Evolutionary conservation across 2,329 filamentous ascomycete genomes (phyloP).

Genomic region (Westerdykella aurantiaca): DNA sequence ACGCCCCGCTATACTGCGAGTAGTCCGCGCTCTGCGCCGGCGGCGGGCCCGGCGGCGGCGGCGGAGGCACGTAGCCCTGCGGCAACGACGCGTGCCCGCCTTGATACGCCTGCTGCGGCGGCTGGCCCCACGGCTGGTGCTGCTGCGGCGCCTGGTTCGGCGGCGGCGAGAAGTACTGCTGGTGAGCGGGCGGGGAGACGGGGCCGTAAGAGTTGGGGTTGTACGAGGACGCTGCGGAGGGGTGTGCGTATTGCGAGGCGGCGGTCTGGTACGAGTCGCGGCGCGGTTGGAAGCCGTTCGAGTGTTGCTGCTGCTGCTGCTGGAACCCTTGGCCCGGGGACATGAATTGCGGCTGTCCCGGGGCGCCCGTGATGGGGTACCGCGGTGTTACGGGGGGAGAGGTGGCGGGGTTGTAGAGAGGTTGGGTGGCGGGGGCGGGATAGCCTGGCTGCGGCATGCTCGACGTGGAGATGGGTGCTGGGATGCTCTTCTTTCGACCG

Average conservation of each 20-base stretch:
- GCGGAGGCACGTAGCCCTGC: constrained; percentile 61
- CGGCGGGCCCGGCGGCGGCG: constrained; percentile 60
- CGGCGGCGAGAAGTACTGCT: constrained; percentile 49
- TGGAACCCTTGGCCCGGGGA: constrained; percentile 19
- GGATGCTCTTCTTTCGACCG: constrained; percentile 34
- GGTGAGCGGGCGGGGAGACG: constrained; percentile 52
- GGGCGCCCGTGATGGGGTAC: constrained; percentile 36
- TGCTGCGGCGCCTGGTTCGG: constrained; percentile 30
- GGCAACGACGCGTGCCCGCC: constrained; percentile 47
- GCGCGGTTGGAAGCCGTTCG: constrained; percentile 25
- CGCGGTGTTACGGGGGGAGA: constrained; percentile 45
- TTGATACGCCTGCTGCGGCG: constrained; percentile 46
- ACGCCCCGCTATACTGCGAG: constrained; percentile 33
- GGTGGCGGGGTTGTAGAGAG: constrained; percentile 49
- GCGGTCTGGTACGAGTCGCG: constrained; percentile 28
- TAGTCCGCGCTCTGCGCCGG: constrained; percentile 52
- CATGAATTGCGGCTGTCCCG: constrained; percentile 29
- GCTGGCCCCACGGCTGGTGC: constrained; percentile 52
- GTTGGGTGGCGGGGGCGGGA: constrained; percentile 31
- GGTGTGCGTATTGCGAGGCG: constrained; percentile 12
- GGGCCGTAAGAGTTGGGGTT: constrained; percentile 45
- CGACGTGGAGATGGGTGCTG: constrained; percentile 35
- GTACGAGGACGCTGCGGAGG: constrained; percentile 40
- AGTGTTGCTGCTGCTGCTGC: constrained; percentile 8
- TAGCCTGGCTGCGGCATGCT: constrained; percentile 22